Base-by-base conservation (phyloP, 805 yeast genomes). In the Candida parachauliodes region DNA sequence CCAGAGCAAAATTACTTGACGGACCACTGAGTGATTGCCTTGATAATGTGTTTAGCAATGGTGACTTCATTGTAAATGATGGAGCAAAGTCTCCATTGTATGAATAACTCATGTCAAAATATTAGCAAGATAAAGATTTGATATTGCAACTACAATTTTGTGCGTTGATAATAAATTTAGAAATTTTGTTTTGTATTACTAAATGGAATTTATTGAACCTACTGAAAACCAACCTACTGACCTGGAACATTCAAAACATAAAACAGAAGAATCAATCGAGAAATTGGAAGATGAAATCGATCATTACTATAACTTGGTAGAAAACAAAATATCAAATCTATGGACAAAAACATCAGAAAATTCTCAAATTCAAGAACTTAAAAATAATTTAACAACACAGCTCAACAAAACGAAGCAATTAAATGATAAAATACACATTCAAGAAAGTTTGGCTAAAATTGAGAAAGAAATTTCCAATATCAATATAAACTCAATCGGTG, bases 231-330 rank as follows among this genome's bases (percentile, higher is more conserved):
- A 16, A 19, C 12, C 33, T 5, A 11, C 7, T 14, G 22, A 30
- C 6, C 21, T 15, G 8, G 15, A 4, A 5, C 9, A 6, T 11
- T 14, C 30, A 5, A 15, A 27, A 12, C 30, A 27, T 15, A 32
- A 71, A 47, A 78, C 86, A 0, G 82, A 80, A 36, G 65, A 72
- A 45, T 68, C 69, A 1, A 75, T 77, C 36, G 59, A 61, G 16
- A 67, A 71, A 46, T 50, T 80, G 15, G 86, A 79, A 46, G 61
- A 60, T 29, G 79, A 74, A 30, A 69, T 82, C 18, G 79, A 76
- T 40, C 57, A 65, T 15, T 71, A 75, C 3, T 77, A 75, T 55
- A 44, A 60, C 2, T 53, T 59, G 24, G 56, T 79, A 12, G 81
- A 77, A 43, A 43, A 55, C 5, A 58, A 51, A 40, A 57, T 67